phyloP scores from a whole-genome alignment of 164 flowering plant species.

The Piper betle region DNA sequence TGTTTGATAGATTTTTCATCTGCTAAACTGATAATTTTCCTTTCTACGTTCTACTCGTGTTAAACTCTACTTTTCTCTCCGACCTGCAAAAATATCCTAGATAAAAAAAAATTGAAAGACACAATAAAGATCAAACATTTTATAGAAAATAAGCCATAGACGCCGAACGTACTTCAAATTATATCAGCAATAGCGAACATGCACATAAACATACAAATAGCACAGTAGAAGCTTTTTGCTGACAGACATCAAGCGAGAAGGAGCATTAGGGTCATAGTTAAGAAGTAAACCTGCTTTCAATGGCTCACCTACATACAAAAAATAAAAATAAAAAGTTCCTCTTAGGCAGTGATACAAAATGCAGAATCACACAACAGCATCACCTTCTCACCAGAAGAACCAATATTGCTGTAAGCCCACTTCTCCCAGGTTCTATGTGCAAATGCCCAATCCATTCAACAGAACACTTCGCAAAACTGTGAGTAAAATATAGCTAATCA shows the following conservation, averaged over 20 bases:
- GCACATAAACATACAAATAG: background rate
- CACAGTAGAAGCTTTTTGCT: slow-evolving; percentile 28
- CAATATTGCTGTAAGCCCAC: slow-evolving; percentile 60
- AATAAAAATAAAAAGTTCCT: background rate
- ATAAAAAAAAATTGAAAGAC: no score
- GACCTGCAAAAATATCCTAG: no score
- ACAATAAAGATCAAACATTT: no score
- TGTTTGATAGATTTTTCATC: no score
- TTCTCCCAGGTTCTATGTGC: slow-evolving; percentile 62
- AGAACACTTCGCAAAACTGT: background rate
- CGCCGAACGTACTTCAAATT: no score
- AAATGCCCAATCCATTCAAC: slow-evolving; percentile 49
- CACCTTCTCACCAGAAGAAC: slow-evolving; percentile 42
- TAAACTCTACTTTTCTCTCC: no score
- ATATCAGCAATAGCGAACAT: no score
- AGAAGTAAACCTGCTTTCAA: slow-evolving; percentile 77
- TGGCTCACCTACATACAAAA: slow-evolving; percentile 40
- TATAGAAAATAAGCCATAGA: background rate
- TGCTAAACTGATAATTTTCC: no score
- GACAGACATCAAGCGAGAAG: slow-evolving; percentile 68
- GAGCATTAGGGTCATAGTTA: slow-evolving; percentile 75
- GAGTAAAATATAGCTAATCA: background rate
- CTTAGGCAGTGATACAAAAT: background rate
- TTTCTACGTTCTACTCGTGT: no score
- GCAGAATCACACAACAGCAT: background rate